Base-by-base conservation (phyloP, 1,284 basidiomycete genomes). In the Sphaerobolus stellatus region DNA sequence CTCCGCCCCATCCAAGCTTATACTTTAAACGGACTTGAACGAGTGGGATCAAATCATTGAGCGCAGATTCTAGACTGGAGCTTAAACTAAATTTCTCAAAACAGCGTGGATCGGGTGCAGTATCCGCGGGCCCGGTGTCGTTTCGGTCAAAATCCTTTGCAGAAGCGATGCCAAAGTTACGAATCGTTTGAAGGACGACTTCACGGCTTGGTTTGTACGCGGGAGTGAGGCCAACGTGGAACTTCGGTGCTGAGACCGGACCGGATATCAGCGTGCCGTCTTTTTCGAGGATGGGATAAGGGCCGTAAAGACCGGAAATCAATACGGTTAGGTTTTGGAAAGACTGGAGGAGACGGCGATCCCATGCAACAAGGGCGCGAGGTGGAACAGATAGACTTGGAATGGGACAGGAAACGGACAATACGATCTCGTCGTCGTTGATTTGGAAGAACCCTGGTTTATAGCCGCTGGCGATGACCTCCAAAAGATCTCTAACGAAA, bases 361-460 rank as follows among this genome's bases (percentile, higher is more conserved):
- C 83, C 83, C 83, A 86, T 27, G 83, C 82, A 68, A 82, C 77
- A 38, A 86, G 66, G 2, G 81, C 82, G 34, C 77, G 77, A 5
- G 81, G 72, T 13, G 79, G 73, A 20, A 83, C 79, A 7, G 76
- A 71, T n/a, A 83, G 71, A 7, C 63, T 68, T 52, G 77, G 64
- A 44, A 80, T 72, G n/a, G 81, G 79, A 34, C 80, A 58, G 1
- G 83, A 83, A 6, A 83, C 70, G 2, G 80, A 79, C 14, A 84
- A 61, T 24, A 75, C 73, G 56, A 82, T 77, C 56, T 78, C 76
- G 57, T 77, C 73, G 31, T 64, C 66, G 18, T 72, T 71, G 40
- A 78, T 73, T 29, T 72, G 73, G 34, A 81, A 73, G 52, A 80
- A 67, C 1, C 83, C 83, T 5, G 84, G 83, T 22, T 75, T 73